Conservation (phyloP, 768 basidiomycete species). For the Mrakia blollopis region DNA sequence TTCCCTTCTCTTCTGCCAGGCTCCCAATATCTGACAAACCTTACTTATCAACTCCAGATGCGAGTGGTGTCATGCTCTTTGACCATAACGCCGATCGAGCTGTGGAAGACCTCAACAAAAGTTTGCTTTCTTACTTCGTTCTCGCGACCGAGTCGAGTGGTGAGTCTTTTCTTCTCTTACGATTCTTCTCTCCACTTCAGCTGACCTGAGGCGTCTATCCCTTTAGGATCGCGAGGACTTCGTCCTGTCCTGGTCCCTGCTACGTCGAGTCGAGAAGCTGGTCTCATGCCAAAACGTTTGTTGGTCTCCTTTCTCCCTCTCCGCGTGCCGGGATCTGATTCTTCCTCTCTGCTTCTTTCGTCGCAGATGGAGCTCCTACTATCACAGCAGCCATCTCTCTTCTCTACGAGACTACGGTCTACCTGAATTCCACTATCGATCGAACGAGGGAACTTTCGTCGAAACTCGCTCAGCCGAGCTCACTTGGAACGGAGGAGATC, state of each 20-base stretch:
- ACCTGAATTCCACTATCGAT: slow-evolving; percentile 32
- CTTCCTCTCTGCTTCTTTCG: neutral
- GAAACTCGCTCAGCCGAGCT: slow-evolving; percentile 67
- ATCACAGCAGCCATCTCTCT: slow-evolving; percentile 57
- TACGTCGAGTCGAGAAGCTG: slow-evolving; percentile 31
- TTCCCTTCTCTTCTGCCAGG: slow-evolving; percentile 35
- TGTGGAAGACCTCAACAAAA: slow-evolving; percentile 34
- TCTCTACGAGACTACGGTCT: slow-evolving; percentile 46
- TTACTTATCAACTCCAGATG: neutral
- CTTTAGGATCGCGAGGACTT: slow-evolving; percentile 52
- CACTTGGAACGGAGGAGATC: slow-evolving; percentile 64
- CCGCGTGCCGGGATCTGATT: neutral
- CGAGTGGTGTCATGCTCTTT: slow-evolving; percentile 26
- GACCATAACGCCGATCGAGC: slow-evolving; percentile 33
- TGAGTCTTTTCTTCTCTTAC: neutral
- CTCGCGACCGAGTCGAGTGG: slow-evolving; percentile 34
- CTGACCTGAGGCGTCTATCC: slow-evolving; percentile 46
- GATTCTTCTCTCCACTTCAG: neutral
- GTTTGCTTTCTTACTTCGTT: slow-evolving; percentile 34
- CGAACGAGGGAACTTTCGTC: slow-evolving; percentile 59
- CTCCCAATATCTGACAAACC: neutral
- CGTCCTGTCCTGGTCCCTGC: slow-evolving; percentile 50
- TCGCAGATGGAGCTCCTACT: slow-evolving; percentile 34
- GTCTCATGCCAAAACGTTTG: slow-evolving; percentile 50
- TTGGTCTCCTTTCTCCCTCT: neutral